phyloP scores from a whole-genome alignment of 2,329 filamentous ascomycete species.

The Fusarium graminum region DNA sequence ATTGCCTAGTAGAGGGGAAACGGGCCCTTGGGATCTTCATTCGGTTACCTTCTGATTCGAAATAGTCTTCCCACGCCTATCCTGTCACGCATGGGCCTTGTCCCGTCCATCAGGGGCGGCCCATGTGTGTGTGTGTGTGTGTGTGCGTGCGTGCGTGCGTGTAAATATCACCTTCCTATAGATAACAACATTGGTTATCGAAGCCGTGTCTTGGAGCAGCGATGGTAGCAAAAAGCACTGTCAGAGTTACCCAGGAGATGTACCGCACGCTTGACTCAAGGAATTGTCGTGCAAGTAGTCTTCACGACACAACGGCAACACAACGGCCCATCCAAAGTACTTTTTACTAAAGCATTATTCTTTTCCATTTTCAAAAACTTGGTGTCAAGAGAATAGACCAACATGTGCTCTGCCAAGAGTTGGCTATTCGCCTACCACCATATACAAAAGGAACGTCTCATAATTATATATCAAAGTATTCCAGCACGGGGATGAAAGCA shows the following conservation, averaged over 20 bases:
- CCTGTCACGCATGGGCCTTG: conserved; percentile 7
- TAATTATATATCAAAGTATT: conserved; percentile 20
- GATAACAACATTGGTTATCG: conserved; percentile 6
- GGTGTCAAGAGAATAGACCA: not conserved
- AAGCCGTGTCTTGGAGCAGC: not conserved
- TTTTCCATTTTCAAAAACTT: not conserved
- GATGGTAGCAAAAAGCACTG: conserved; percentile 9
- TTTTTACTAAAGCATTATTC: not conserved
- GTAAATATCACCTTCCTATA: conserved; percentile 8
- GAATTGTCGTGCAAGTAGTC: not conserved
- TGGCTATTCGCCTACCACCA: conserved; percentile 5
- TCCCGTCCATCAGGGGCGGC: not conserved
- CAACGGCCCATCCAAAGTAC: not conserved
- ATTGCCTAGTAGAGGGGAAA: conserved; percentile 12
- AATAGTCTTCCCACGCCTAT: not conserved
- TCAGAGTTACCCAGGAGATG: conserved; percentile 1
- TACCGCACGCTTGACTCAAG: conserved; percentile 17
- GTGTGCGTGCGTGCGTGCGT: not conserved
- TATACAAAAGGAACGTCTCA: conserved; percentile 1
- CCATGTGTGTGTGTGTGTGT: not conserved
- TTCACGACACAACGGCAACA: not conserved
- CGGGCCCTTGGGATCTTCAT: conserved; percentile 13
- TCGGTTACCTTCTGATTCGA: conserved; percentile 3
- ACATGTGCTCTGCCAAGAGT: not conserved
- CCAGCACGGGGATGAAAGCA: conserved; percentile 1